Evolutionary conservation across 306 rosid species (phyloP).

Genomic region (Acacia confusa): DNA sequence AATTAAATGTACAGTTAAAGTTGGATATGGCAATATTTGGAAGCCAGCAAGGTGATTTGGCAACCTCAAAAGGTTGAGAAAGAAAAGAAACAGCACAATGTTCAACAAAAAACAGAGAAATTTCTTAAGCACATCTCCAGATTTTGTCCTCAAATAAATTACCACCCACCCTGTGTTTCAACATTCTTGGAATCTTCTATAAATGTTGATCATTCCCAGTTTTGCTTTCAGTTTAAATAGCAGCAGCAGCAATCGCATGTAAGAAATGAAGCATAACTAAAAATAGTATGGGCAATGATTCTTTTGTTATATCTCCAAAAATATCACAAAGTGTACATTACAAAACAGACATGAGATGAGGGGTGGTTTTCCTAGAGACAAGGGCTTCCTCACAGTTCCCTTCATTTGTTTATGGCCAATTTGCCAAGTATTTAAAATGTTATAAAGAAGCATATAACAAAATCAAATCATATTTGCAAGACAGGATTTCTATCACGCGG

Average conservation of each 20-base stretch:
- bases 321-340: neutral
- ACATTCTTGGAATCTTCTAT: neutral
- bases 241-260: neutral
- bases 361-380: too few relatives aligned
- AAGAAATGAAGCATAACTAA: neutral
- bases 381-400: neutral
- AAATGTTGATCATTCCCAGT: neutral
- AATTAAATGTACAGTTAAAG: neutral
- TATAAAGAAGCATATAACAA: neutral
- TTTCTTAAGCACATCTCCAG: neutral
- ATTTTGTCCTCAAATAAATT: neutral
- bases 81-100: neutral
- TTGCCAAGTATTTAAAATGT: neutral
- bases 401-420: neutral
- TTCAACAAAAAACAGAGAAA: neutral
- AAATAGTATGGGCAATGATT: neutral
- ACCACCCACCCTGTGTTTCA: neutral
- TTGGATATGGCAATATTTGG: neutral
- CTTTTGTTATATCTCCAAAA: neutral
- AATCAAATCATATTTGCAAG: neutral
- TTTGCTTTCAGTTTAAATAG: neutral
- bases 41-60: neutral
- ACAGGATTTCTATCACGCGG: conserved; percentile 7
- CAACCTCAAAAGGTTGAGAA: neutral
- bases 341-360: neutral